These are phyloP conservation scores for Pseudoscleropodium purum DNA, from an alignment of 225 moss, liverwort and hornwort species.

Conservation along the genomic window DNA sequence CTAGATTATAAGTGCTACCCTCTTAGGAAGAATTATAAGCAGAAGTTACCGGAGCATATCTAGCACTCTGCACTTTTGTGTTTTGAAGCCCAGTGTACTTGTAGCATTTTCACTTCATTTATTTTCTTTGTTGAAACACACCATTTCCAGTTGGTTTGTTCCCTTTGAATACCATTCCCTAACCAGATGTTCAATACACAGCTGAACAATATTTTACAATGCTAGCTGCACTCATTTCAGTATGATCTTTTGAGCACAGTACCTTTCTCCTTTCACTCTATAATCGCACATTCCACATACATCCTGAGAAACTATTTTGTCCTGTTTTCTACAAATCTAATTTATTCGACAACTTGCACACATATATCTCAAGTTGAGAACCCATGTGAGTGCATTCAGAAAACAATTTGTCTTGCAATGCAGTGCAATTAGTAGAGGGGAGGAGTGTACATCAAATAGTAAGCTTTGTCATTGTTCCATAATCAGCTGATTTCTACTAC, in stretches of 20 bases:
- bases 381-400: not conserved
- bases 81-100: too few relatives aligned
- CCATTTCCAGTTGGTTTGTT: not conserved
- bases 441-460: not conserved
- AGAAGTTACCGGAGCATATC: not conserved
- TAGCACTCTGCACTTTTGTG: not conserved
- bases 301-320: not conserved
- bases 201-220: not conserved
- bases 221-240: not conserved
- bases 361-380: not conserved
- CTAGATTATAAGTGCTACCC: not conserved
- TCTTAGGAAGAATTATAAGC: not conserved
- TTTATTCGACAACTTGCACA: not conserved
- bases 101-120: not conserved
- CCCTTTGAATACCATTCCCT: not conserved
- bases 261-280: not conserved
- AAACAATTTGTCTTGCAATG: not conserved
- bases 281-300: not conserved
- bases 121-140: accelerated
- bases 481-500: not conserved
- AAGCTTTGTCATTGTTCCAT: not conserved
- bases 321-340: not conserved
- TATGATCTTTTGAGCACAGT: not conserved
- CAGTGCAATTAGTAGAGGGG: not conserved
- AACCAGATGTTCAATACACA: not conserved